Conservation (phyloP, 805 yeast species). For the Debaryomyces tyrocola region DNA sequence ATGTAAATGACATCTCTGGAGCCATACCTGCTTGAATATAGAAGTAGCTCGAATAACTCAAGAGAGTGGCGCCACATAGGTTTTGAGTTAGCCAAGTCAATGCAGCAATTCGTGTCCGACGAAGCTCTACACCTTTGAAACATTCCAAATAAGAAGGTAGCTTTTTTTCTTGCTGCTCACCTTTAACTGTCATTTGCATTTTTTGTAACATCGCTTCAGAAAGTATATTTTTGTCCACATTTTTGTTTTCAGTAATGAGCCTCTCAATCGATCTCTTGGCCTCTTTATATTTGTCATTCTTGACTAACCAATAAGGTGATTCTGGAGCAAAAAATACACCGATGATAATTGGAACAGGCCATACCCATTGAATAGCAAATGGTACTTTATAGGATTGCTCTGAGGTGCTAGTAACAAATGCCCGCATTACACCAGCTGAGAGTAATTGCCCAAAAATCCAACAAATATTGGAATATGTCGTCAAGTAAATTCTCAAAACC, state of each 20-base stretch:
- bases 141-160: too few relatives aligned
- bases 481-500: constrained; percentile 38
- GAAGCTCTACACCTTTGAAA: too few relatives aligned
- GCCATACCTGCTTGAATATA: too few relatives aligned
- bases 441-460: constrained; percentile 43
- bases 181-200: constrained; percentile 2
- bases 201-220: constrained; percentile 1
- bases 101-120: too few relatives aligned
- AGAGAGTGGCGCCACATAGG: too few relatives aligned
- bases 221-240: background rate
- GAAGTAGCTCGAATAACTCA: too few relatives aligned
- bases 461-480: constrained; percentile 38
- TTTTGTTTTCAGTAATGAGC: constrained; percentile 3
- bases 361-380: constrained; percentile 41
- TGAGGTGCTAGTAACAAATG: constrained; percentile 27
- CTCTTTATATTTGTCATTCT: constrained; percentile 29
- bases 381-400: constrained; percentile 38
- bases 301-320: constrained; percentile 48
- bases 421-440: constrained; percentile 40
- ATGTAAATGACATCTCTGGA: too few relatives aligned
- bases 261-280: constrained; percentile 31
- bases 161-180: background rate
- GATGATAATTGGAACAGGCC: constrained; percentile 36
- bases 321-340: constrained; percentile 44
- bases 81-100: too few relatives aligned